Evolutionary conservation across 2,329 filamentous ascomycete genomes (phyloP).

Genomic region (Aureobasidium sp.): DNA sequence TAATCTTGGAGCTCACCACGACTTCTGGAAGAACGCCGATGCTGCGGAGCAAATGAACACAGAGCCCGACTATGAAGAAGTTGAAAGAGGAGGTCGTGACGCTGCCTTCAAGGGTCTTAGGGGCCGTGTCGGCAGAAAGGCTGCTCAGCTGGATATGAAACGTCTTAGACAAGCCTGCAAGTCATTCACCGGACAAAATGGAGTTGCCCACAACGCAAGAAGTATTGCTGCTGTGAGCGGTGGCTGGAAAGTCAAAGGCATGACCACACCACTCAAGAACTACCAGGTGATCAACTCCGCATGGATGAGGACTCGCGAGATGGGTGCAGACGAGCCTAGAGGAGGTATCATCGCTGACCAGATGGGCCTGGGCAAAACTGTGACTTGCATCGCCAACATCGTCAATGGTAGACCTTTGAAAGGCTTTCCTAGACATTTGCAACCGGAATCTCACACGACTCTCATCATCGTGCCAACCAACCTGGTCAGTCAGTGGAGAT

Average conservation of each 20-base stretch:
- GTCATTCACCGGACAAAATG: slow-evolving; percentile 33
- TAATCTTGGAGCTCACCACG: neutral
- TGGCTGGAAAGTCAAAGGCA: slow-evolving; percentile 41
- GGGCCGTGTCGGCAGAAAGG: neutral
- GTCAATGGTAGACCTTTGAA: slow-evolving; percentile 31
- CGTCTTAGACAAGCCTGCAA: slow-evolving; percentile 33
- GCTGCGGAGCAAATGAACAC: neutral
- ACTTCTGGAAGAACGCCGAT: neutral
- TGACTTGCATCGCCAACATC: slow-evolving; percentile 39
- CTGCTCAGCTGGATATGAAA: neutral
- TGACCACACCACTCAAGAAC: slow-evolving; percentile 39
- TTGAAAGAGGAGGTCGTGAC: neutral
- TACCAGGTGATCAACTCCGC: slow-evolving; percentile 47
- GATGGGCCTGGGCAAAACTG: slow-evolving; percentile 37
- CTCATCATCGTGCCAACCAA: slow-evolving; percentile 37
- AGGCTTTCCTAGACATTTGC: neutral
- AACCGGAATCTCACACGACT: slow-evolving; percentile 26
- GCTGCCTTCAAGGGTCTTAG: neutral
- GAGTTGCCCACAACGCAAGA: neutral
- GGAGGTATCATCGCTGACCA: slow-evolving; percentile 38
- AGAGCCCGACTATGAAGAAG: neutral
- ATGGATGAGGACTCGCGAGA: slow-evolving; percentile 51
- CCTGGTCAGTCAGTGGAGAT: slow-evolving; percentile 33
- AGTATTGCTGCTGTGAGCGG: slow-evolving; percentile 28
- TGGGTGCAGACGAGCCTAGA: slow-evolving; percentile 23